These are phyloP conservation scores for Pleurotus pulmonarius DNA, from an alignment of 768 basidiomycete species.

Conservation along the genomic window DNA sequence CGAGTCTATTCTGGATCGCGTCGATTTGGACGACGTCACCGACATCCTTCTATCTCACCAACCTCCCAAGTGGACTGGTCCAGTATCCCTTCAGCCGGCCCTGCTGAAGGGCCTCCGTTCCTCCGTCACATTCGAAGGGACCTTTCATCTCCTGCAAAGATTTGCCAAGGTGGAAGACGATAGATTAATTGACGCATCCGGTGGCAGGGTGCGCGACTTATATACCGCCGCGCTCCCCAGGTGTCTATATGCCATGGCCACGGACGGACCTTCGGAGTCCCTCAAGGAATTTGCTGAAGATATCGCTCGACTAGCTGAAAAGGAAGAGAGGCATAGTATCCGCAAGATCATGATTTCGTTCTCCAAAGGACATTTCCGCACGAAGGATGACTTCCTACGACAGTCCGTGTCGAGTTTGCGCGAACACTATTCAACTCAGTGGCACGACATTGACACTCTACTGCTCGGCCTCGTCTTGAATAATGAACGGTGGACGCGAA, in stretches of 20 bases:
- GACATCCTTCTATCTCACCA: slow-evolving; percentile 65
- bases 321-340: slow-evolving; percentile 74
- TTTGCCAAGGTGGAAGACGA: slow-evolving; percentile 59
- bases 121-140: slow-evolving; percentile 58
- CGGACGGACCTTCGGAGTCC: slow-evolving; percentile 53
- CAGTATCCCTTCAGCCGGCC: slow-evolving; percentile 61
- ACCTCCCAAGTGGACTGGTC: slow-evolving; percentile 69
- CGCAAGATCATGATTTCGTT: slow-evolving; percentile 88
- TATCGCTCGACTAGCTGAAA: slow-evolving; percentile 67
- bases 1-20: slow-evolving; percentile 56
- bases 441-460: slow-evolving; percentile 79
- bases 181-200: slow-evolving; percentile 66
- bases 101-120: slow-evolving; percentile 80
- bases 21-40: slow-evolving; percentile 69
- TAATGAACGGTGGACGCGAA: slow-evolving; percentile 72
- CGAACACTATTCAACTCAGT: slow-evolving; percentile 75
- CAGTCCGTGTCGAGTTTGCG: slow-evolving; percentile 84
- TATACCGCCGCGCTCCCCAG: slow-evolving; percentile 84
- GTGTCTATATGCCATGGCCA: slow-evolving; percentile 78
- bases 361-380: slow-evolving; percentile 82
- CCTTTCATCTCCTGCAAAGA: slow-evolving; percentile 64
- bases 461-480: slow-evolving; percentile 88
- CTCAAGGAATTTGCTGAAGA: slow-evolving; percentile 71
- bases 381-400: slow-evolving; percentile 89
- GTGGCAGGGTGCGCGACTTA: slow-evolving; percentile 73